A percentile compares a stretch with the other conserved stretches of the same genome.
These are phyloP conservation scores for Cyberlindnera subsufficiens DNA, from an alignment of 805 yeast species.

Conservation along the genomic window DNA sequence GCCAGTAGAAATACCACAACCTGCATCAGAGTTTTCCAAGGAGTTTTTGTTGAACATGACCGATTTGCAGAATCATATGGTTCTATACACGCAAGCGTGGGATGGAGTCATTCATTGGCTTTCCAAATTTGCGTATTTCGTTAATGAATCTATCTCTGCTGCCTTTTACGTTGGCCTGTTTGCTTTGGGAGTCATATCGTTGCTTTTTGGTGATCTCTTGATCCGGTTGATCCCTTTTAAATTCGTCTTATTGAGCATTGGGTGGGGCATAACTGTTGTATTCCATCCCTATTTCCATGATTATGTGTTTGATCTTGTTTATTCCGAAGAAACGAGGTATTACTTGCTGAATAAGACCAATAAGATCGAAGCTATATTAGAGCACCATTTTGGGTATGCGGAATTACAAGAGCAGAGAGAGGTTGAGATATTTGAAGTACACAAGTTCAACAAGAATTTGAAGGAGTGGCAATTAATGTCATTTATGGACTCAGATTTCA, in stretches of 20 bases:
- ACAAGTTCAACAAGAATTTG: slow-evolving; percentile 39
- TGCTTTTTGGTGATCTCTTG: slow-evolving; percentile 25
- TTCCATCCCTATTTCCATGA: slow-evolving; percentile 54
- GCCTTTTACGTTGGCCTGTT: slow-evolving; percentile 40
- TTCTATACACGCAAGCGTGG: slow-evolving; percentile 54
- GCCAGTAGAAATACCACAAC: slow-evolving; percentile 29
- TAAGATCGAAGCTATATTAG: slow-evolving; percentile 38
- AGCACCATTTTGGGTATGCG: slow-evolving; percentile 31
- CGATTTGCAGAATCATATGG: slow-evolving; percentile 79
- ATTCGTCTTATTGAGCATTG: slow-evolving; percentile 26
- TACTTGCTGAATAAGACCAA: slow-evolving; percentile 42
- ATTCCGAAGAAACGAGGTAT: slow-evolving; percentile 63
- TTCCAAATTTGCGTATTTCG: slow-evolving; percentile 54
- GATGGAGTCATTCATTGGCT: slow-evolving; percentile 48
- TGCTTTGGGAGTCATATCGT: slow-evolving; percentile 25
- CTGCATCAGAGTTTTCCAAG: slow-evolving; percentile 71
- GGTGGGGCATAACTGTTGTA: slow-evolving; percentile 44
- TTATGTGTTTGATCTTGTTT: slow-evolving; percentile 37
- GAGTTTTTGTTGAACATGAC: slow-evolving; percentile 76
- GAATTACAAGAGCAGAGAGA: slow-evolving; percentile 41
- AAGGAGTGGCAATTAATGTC: slow-evolving; percentile 64
- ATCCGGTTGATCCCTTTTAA: slow-evolving; percentile 28
- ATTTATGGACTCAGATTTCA: slow-evolving; percentile 47
- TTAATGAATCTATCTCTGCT: slow-evolving; percentile 54
- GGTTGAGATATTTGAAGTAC: slow-evolving; percentile 67